phyloP scores from a whole-genome alignment of 192 early-diverging fungal genomes.

The Umbelopsis sp. region DNA sequence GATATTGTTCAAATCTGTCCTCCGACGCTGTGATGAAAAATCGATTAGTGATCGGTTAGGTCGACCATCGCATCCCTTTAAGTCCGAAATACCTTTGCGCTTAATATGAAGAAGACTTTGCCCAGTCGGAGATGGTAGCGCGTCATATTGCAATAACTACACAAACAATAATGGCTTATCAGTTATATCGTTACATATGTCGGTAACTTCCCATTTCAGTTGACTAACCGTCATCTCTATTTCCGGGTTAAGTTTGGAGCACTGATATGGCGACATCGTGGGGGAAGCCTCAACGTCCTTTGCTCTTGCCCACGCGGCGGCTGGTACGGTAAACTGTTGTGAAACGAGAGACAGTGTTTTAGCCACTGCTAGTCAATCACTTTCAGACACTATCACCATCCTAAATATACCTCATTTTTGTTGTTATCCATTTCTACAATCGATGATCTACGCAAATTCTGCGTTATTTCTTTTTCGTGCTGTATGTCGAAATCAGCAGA shows the following conservation, averaged over 20 bases:
- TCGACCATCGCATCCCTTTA: background rate
- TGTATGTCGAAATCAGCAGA: constrained; percentile 35
- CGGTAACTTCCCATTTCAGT: background rate
- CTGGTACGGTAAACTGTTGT: constrained; percentile 7
- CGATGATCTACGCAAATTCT: constrained; percentile 21
- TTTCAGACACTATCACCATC: background rate
- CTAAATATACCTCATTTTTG: background rate
- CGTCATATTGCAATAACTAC: constrained; percentile 33
- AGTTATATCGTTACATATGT: background rate
- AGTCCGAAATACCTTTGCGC: constrained; percentile 25
- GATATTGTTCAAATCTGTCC: constrained; percentile 23
- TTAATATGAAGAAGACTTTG: constrained; percentile 24
- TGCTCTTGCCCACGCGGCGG: constrained; percentile 23
- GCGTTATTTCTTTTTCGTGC: constrained; percentile 26
- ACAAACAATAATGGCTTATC: background rate
- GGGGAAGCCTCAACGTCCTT: constrained; percentile 19
- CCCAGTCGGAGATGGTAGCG: constrained; percentile 26
- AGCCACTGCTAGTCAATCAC: background rate
- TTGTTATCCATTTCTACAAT: background rate
- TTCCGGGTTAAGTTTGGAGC: constrained; percentile 39
- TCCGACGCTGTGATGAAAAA: constrained; percentile 22
- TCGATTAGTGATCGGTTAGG: background rate
- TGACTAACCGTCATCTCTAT: constrained; percentile 35
- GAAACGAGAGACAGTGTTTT: background rate
- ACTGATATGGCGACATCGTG: constrained; percentile 21